Conservation (phyloP, 768 basidiomycete species). For the Agrocybe praecox region DNA sequence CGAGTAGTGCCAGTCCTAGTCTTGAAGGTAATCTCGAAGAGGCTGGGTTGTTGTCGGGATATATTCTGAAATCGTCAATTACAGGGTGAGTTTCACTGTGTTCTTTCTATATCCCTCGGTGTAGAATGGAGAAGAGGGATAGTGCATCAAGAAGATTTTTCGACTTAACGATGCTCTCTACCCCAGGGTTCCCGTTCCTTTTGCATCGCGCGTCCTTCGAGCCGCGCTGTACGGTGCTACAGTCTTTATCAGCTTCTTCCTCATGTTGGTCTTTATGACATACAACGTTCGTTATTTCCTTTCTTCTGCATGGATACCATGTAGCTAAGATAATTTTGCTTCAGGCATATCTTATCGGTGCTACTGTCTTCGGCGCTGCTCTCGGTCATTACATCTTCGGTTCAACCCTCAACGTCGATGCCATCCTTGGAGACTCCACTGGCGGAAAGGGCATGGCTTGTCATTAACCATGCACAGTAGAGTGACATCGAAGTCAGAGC, state of each 20-base stretch:
- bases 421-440: conserved; percentile 47
- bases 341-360: conserved; percentile 84
- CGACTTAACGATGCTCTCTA: not conserved
- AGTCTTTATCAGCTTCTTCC: conserved; percentile 83
- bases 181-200: conserved; percentile 52
- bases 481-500: no score
- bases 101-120: not conserved
- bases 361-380: conserved; percentile 82
- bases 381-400: conserved; percentile 83
- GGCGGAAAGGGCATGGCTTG: conserved; percentile 77
- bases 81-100: conserved; percentile 43
- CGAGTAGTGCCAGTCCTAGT: conserved; percentile 35
- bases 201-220: conserved; percentile 52
- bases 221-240: conserved; percentile 74
- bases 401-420: conserved; percentile 61
- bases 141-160: not conserved
- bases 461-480: no score
- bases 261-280: conserved; percentile 97
- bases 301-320: not conserved
- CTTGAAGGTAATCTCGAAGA: conserved; percentile 49
- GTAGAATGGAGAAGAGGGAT: no score
- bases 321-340: not conserved
- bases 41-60: conserved; percentile 54
- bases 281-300: conserved; percentile 68
- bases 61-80: conserved; percentile 34